Percentiles rank a stretch among this genome's conserved stretches.
These are phyloP conservation scores for Bremia lactucae DNA, from an alignment of 352 stramenopile genomes.

Conservation along the genomic window DNA sequence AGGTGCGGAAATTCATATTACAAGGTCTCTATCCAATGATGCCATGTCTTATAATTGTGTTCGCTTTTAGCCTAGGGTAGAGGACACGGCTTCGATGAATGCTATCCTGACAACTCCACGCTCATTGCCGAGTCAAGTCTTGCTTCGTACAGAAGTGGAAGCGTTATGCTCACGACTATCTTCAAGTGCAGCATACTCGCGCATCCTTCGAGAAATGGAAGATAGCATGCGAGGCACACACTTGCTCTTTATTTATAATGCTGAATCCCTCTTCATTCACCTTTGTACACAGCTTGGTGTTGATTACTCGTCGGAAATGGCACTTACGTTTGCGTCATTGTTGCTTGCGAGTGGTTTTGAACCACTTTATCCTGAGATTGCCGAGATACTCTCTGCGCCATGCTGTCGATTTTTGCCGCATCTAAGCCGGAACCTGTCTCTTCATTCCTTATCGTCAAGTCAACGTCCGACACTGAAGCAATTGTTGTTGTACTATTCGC, in stretches of 20 bases:
- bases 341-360: constrained; percentile 54
- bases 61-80: constrained; percentile 7
- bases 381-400: constrained; percentile 34
- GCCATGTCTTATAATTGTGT: no score
- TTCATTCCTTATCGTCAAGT: constrained; percentile 17
- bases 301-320: constrained; percentile 43
- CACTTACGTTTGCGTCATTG: constrained; percentile 42
- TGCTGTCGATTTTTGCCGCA: constrained; percentile 46
- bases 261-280: constrained; percentile 59
- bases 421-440: constrained; percentile 24
- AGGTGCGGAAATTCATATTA: constrained; percentile 14
- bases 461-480: constrained; percentile 49
- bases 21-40: no score
- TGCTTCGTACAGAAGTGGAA: constrained; percentile 63
- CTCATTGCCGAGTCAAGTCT: constrained; percentile 36
- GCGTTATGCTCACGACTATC: constrained; percentile 54
- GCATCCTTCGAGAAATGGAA: constrained; percentile 22
- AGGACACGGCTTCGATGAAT: constrained; percentile 59
- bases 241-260: constrained; percentile 66
- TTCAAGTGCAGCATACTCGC: constrained; percentile 36
- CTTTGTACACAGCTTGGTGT: constrained; percentile 51
- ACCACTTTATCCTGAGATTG: constrained; percentile 48
- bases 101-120: constrained; percentile 53
- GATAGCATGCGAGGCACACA: constrained; percentile 39
- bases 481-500: constrained; percentile 67